Conservation (phyloP, 2,329 filamentous ascomycete genomes). For the Beauveria medogensis region DNA sequence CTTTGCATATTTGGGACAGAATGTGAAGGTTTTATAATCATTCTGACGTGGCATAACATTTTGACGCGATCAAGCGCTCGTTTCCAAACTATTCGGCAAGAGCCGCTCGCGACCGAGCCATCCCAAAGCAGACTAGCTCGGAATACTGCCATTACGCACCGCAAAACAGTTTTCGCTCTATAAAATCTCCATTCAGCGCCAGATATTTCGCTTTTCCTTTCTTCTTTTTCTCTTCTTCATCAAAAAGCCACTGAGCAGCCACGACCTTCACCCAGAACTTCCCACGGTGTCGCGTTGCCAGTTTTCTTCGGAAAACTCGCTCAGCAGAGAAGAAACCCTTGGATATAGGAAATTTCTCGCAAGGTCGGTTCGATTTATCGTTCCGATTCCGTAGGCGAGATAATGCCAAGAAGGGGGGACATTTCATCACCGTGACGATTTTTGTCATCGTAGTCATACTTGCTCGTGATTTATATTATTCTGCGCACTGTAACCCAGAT, state of each 20-base stretch:
- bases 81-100: no score
- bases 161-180: conserved; percentile 1
- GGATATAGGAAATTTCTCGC: conserved; percentile 56
- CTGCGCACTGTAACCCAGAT: no score
- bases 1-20: no score
- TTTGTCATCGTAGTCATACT: background rate
- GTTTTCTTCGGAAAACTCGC: conserved; percentile 39
- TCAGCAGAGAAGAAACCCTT: conserved; percentile 53
- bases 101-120: no score
- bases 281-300: conserved; percentile 57
- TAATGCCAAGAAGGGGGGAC: conserved; percentile 56
- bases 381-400: conserved; percentile 35
- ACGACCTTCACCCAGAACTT: conserved; percentile 51
- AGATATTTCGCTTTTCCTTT: conserved; percentile 12
- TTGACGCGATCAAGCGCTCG: no score
- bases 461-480: background rate
- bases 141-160: conserved; percentile 7
- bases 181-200: background rate
- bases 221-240: conserved; percentile 37
- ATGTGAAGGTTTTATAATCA: no score
- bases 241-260: conserved; percentile 58
- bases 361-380: conserved; percentile 26
- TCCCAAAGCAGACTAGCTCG: conserved; percentile 5
- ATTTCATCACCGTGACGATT: conserved; percentile 24
- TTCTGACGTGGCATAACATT: no score